These are phyloP conservation scores for Saposhnikovia divaricata DNA, from an alignment of 129 eudicot species.

Conservation along the genomic window DNA sequence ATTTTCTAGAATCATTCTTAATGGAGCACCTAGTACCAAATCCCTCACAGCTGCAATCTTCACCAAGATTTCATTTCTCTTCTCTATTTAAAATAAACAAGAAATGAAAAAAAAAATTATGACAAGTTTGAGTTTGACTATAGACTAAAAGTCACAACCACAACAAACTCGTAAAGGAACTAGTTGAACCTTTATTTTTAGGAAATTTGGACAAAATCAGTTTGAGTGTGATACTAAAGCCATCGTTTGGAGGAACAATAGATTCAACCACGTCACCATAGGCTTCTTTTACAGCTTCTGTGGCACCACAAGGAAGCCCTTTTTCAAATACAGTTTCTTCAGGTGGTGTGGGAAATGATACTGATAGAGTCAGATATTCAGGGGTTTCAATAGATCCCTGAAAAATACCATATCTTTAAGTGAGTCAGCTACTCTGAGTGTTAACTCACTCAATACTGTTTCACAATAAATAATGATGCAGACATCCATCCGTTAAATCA, in stretches of 20 bases:
- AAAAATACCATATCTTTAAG: slow-evolving; percentile 6
- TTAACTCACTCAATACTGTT: background rate
- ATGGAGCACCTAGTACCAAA: slow-evolving; percentile 90
- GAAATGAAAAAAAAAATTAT: background rate
- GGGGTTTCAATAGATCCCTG: slow-evolving; percentile 82
- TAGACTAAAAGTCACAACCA: slow-evolving; percentile 16
- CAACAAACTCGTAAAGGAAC: background rate
- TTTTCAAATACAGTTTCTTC: slow-evolving; percentile 51
- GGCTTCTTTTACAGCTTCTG: slow-evolving; percentile 75
- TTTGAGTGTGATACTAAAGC: slow-evolving; percentile 81
- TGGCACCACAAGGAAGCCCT: slow-evolving; percentile 84
- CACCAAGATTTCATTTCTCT: slow-evolving; percentile 50
- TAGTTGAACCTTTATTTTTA: slow-evolving; percentile 58
- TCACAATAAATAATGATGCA: background rate
- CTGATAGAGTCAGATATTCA: slow-evolving; percentile 48
- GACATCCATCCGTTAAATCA: slow-evolving; percentile 11
- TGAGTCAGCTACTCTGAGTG: background rate
- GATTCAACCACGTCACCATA: slow-evolving; percentile 57
- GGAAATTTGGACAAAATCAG: slow-evolving; percentile 79
- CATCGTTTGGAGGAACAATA: slow-evolving; percentile 89
- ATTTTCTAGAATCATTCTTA: slow-evolving; percentile 57
- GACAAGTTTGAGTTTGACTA: slow-evolving; percentile 6
- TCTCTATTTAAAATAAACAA: background rate
- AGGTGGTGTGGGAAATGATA: slow-evolving; percentile 83
- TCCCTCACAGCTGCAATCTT: slow-evolving; percentile 91